Evolutionary conservation across 192 early-diverging fungal species (phyloP), one percentile per base, ranked within the genome.

Genomic region (Paraglomus occultum): DNA sequence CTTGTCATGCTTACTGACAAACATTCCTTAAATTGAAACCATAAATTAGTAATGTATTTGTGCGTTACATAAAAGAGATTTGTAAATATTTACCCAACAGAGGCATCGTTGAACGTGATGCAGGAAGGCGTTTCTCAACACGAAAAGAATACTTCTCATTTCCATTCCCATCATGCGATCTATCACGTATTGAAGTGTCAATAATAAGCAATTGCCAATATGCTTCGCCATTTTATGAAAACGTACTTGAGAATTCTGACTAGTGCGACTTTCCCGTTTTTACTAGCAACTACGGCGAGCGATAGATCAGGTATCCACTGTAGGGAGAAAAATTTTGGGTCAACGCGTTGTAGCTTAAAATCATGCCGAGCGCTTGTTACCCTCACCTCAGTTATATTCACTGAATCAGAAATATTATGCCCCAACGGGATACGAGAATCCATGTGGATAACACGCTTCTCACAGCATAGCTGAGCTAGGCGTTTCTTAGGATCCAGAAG

Each of bases 321-420:
- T 17, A 9, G 31, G 10, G 31, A 48, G 0, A 48, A 9, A 63
- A 51, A 39, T 6, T 42, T 42, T 42, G 6, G n/a, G 10, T 20
- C 22, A 0, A 51, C 39, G 18, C 14, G 10, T 8, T 66, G 38
- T 66, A 39, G n/a, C 18, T 31, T 6, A n/a, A n/a, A 61, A 61
- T 61, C 0, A 43, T 39, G 9, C 11, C 8, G 14, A 2, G 22
- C 9, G 2, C 44, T 45, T 5, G 17, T 18, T 9, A 63, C 5
- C 17, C n/a, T 11, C n/a, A 68, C 66, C 66, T 68, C 66, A 12
- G 55, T 17, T 53, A 68, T 68, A 68, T 68, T 68, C 23, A 68
- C 44, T 55, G 51, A 53, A 46, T 68, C 66, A 44, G 31, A 55
- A 18, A 22, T 42, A 31, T 31, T 3, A 31, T 31, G 31, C 31